Base-by-base conservation (phyloP, 805 yeast genomes). In the Ogataea haglerorum region DNA sequence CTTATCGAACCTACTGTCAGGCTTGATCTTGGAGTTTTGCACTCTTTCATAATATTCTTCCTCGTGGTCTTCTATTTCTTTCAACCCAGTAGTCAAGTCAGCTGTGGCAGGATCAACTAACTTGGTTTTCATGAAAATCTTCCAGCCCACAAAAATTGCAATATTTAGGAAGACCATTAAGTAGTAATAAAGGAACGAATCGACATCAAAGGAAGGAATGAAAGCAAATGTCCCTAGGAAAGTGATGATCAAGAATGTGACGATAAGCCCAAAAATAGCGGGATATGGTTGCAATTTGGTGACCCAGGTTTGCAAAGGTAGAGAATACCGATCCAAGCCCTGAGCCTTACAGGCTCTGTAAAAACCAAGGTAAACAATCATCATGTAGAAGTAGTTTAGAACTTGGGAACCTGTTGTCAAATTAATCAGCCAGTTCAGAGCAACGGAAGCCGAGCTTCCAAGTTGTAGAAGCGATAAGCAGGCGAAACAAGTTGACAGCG, bases 271-370 rank as follows among this genome's bases (percentile, higher is more conserved):
- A 28, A 52, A 40, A 18, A 46, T 42, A 2, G 63, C 60, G 14
- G 64, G 61, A 29, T 46, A 61, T 24, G 67, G 67, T 41, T 62
- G 67, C 38, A 73, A 68, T n/a, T 66, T 60, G 9, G 64, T 57
- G 45, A 66, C 63, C 75, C 76, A 74, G 4, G 80, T 69, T 41
- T 61, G 69, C 58, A 73, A 74, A 5, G 81, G 76, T 45, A 59
- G 36, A 2, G 57, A 58, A 30, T 43, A 47, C 38, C 78, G 70
- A 58, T 68, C 74, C 16, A 76, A 48, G 13, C 72, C 70, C 52
- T 85, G 88, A 1, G 69, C 77, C 36, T 65, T 57, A 52, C 81
- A 73, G 1, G 85, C 89, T 43, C 73, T 70, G 60, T 78, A 75
- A 63, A 83, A 86, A 36, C 78, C 70, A 21, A 81, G 48, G 54